phyloP scores from a whole-genome alignment of 345 rosid genomes.

The Pugionium dolabratum region DNA sequence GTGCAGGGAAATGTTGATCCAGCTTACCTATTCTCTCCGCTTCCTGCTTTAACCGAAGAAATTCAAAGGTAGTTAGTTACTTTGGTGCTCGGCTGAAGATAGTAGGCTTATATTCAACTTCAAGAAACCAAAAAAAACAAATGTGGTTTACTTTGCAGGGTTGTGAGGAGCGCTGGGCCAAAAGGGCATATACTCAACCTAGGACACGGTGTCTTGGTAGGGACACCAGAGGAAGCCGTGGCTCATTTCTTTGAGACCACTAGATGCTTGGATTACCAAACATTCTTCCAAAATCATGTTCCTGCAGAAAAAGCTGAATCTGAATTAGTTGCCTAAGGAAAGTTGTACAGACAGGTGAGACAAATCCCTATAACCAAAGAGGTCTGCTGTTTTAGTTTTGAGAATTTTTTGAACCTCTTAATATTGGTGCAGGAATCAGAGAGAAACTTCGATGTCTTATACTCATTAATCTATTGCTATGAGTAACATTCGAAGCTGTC shows the following conservation, averaged over 20 bases:
- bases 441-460: not conserved
- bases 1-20: slow-evolving; percentile 96
- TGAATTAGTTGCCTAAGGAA: slow-evolving; percentile 55
- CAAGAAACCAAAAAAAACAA: slow-evolving; percentile 12
- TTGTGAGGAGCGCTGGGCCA: slow-evolving; percentile 79
- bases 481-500: slow-evolving; percentile 19
- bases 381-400: not conserved
- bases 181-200: slow-evolving; percentile 86
- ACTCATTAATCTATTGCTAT: slow-evolving; percentile 1
- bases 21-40: slow-evolving; percentile 74
- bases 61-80: slow-evolving; percentile 54
- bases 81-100: slow-evolving; percentile 4
- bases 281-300: slow-evolving; percentile 44
- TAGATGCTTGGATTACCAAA: slow-evolving; percentile 59
- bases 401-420: not conserved
- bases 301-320: slow-evolving; percentile 47
- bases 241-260: slow-evolving; percentile 86
- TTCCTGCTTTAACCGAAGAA: slow-evolving; percentile 77
- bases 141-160: slow-evolving; percentile 47
- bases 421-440: slow-evolving; percentile 28
- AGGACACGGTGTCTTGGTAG: slow-evolving; percentile 91
- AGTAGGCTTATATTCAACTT: not conserved
- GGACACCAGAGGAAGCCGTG: slow-evolving; percentile 94
- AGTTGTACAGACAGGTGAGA: slow-evolving; percentile 24
- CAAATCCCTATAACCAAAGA: not conserved